phyloP scores from a whole-genome alignment of 306 rosid species.

The Malus domestica region DNA sequence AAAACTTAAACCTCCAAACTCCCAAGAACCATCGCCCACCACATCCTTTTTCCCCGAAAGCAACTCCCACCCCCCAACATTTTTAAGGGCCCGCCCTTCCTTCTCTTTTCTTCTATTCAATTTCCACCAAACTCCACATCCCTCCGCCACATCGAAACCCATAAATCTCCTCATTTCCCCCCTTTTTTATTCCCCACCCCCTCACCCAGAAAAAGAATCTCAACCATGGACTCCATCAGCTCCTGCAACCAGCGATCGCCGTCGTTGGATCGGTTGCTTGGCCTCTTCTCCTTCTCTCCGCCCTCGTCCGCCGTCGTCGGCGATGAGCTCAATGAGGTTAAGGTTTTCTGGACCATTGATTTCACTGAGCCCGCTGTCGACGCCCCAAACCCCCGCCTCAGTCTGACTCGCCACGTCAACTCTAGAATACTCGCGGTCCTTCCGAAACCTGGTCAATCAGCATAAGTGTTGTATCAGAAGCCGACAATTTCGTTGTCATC shows the following conservation, averaged over 20 bases:
- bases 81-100: no score
- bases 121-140: conserved; percentile 17
- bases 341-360: conserved; percentile 63
- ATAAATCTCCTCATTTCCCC: not conserved
- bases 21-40: no score
- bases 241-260: conserved; percentile 46
- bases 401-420: conserved; percentile 14
- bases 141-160: conserved; percentile 45
- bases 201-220: not conserved
- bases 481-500: conserved; percentile 25
- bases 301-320: not conserved
- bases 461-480: conserved; percentile 33
- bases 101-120: not conserved
- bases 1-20: no score
- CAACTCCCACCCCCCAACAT: no score
- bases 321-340: conserved; percentile 70
- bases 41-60: no score
- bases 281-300: conserved; percentile 29
- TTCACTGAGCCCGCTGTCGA: conserved; percentile 25
- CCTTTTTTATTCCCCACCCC: no score
- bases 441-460: conserved; percentile 25
- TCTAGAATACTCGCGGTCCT: conserved; percentile 64
- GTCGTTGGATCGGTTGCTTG: conserved; percentile 51
- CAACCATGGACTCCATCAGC: conserved; percentile 44
- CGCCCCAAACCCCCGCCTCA: not conserved